Evolutionary conservation across 1,284 basidiomycete species (phyloP), one percentile per base, ranked within the genome.

Genomic region (Ceratobasidium sp.): DNA sequence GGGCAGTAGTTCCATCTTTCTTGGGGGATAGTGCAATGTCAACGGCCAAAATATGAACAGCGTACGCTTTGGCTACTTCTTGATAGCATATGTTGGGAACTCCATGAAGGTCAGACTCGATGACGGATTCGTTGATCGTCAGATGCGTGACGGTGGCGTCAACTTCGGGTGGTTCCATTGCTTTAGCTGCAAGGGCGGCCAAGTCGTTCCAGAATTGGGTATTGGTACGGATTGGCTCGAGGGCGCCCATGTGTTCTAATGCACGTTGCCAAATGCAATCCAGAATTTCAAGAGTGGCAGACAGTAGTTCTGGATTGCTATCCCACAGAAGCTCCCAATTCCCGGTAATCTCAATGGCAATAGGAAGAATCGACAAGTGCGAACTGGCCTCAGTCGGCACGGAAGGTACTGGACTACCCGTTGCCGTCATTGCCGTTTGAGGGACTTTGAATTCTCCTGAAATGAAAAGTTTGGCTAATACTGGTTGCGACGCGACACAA

Each of bases 401-500:
- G 12, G n/a, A n/a, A 6, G 53, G n/a, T 35, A 4, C 7, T 17
- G 53, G 20, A 15, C 53, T 58, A 43, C 75, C 72, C 15, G 76
- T 77, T 62, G 69, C 70, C n/a, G n/a, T n/a, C n/a, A n/a, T 76
- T 58, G 74, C 49, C 71, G 71, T 25, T 40, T 52, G 70, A 12
- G 74, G 73, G 20, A 69, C 76, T 32, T 64, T 55, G 77, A 86
- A 88, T 65, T 85, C 84, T 1, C 88, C 94, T 0, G 87, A 87
- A 60, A 94, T 87, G 69, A 96, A 89, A 17, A 97, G 82, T 50
- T 86, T 85, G 0, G 93, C 93, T 4, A 97, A 83, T 0, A 94
- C 93, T 0, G 95, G 94, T 75, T 96, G 94, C 68, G 88, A 90
- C 72, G 93, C 88, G 22, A 95, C 87, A 2, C 93, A 89, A 13